Evolutionary conservation across 1,139 yeast species (phyloP), one percentile per base, ranked within the genome.

Genomic region (Debaryomyces psychrophilus): DNA sequence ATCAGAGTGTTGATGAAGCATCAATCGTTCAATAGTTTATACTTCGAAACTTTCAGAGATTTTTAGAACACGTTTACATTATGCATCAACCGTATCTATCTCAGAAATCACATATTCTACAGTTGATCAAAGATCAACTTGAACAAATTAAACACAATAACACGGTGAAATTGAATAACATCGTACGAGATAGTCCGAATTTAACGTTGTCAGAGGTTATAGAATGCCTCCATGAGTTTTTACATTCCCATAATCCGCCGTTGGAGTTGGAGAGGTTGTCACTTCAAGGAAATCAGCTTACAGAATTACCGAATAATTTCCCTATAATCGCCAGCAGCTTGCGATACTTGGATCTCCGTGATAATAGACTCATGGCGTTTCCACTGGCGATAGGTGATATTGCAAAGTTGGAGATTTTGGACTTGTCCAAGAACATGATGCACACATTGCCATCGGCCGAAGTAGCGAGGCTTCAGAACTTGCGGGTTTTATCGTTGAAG

Each of bases 341-440:
- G 47, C 71, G 81, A 44, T 86, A 84, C 55, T 67, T 88, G 49
- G 93, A 88, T 60, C 68, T 88, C 40, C 86, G 87, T 56, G 73
- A 76, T 51, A 88, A 88, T 60, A 62, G 67, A 40, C 71, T 88
- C 36, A 53, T 70, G 2, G 73, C 67, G 42, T 75, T 88, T 43
- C 90, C 95, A 0, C 52, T 58, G 2, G 72, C 74, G 38, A 54
- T 65, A 50, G 69, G 51, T 58, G 76, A 64, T 45, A 77, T 76
- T 54, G 64, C 56, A 50, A 68, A 65, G 7, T 67, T 88, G 47
- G 92, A 86, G 55, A 83, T 84, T 43, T 66, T 88, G 42, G 95
- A 89, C 61, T 64, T 88, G 25, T 83, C 92, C 27, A 69, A 75
- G 37, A 88, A 88, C 59, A 68, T 65, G 40, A 63, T 85, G 48